Evolutionary conservation across 352 stramenopile genomes (phyloP), one percentile per base, ranked within the genome.

Genomic region (Phytophthora meadii): DNA sequence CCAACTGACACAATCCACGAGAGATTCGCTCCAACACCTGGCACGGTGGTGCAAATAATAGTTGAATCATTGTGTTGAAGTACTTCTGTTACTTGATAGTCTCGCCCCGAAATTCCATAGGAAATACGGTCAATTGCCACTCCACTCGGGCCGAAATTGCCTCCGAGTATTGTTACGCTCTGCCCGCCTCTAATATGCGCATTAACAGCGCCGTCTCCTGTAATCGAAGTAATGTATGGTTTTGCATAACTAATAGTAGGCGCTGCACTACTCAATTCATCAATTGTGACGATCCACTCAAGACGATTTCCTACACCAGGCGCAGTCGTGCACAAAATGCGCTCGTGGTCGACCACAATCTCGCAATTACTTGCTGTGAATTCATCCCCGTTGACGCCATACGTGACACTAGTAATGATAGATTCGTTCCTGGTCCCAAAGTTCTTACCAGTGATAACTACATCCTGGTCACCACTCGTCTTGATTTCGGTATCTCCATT

Each of bases 391-490:
- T 70, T 65, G 19, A 87, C 63, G 1, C 81, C 81, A 32, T 89
- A 89, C 3, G 74, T 89, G 0, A 89, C 78, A 25, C 46, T 70
- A 2, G 68, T 70, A 39, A 88, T 70, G 0, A 30, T 69, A 3
- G 78, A 76, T 0, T 69, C 47, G 25, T 65, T 70, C 8, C 71
- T 65, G 2, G 52, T 54, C 14, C 81, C 81, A 60, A 89, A 89
- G 42, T 89, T 88, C 48, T 84, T 83, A 7, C 81, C 78, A n/a
- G 65, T 74, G 17, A 89, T 82, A 12, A 83, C 65, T n/a, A 89
- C 66, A 30, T 82, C 57, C 42, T 89, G 74, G 11, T 61, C 67
- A 1, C 81, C 81, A 40, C 78, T 81, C 11, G 81, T 88, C 17
- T 73, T 72, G 19, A 89, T 69, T 14, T 87, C 59, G 4, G 56